phyloP scores from a whole-genome alignment of 768 basidiomycete genomes.

The Pleurotus salmoneostramineus region DNA sequence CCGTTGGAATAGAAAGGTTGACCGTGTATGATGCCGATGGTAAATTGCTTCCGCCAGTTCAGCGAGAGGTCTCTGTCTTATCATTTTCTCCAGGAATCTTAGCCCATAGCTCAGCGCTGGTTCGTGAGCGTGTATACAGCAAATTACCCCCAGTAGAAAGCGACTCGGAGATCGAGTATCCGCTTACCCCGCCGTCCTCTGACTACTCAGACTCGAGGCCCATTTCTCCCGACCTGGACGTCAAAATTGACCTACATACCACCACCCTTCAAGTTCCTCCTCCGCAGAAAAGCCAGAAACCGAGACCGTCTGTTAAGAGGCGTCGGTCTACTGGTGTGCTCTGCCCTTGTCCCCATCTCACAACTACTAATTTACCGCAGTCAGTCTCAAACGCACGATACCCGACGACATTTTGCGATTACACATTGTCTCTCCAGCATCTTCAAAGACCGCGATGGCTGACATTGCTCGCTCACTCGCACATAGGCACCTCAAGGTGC shows the following conservation, averaged over 20 bases:
- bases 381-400: too few relatives aligned
- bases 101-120: conserved; percentile 32
- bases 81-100: conserved; percentile 33
- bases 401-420: neutral
- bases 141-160: conserved; percentile 24
- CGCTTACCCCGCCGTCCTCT: conserved; percentile 74
- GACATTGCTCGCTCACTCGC: conserved; percentile 46
- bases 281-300: conserved; percentile 6
- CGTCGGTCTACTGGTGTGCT: conserved; percentile 9
- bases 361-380: too few relatives aligned
- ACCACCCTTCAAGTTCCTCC: conserved; percentile 17
- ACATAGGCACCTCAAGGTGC: conserved; percentile 19
- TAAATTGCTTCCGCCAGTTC: conserved; percentile 19
- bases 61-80: neutral
- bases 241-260: conserved; percentile 13
- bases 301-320: conserved; percentile 2
- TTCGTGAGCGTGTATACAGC: conserved; percentile 30
- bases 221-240: conserved; percentile 43
- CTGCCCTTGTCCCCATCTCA: neutral
- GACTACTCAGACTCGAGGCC: conserved; percentile 66
- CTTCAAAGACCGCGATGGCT: conserved; percentile 66
- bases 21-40: conserved; percentile 74
- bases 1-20: conserved; percentile 56
- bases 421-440: conserved; percentile 44
- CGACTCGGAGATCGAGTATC: conserved; percentile 63